Conservation (phyloP, 345 rosid species). For the Syzygium aromaticum region DNA sequence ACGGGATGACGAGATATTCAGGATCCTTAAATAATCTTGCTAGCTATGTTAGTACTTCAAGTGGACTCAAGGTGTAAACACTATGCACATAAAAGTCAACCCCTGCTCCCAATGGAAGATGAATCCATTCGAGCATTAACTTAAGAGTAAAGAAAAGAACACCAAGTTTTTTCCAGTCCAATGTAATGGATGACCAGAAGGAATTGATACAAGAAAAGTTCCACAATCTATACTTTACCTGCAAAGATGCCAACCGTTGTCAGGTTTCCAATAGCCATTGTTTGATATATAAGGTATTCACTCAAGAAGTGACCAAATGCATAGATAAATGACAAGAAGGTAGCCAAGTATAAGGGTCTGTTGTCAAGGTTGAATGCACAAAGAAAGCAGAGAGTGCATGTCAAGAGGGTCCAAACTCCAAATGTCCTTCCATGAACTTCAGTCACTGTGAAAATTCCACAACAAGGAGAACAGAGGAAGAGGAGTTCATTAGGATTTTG, state of each 20-base stretch:
- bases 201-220: background rate
- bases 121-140: background rate
- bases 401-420: constrained; percentile 94
- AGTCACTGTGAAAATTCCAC: constrained; percentile 49
- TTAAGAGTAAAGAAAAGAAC: background rate
- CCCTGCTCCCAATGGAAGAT: background rate
- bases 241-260: constrained; percentile 79
- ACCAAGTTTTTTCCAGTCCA: background rate
- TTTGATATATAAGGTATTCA: constrained; percentile 64
- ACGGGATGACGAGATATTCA: background rate
- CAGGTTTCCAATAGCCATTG: constrained; percentile 72
- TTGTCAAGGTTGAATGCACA: constrained; percentile 87
- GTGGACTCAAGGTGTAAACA: background rate
- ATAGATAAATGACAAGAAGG: constrained; percentile 76
- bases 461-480: background rate
- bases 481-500: background rate
- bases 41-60: background rate
- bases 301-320: constrained; percentile 84
- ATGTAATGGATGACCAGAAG: background rate
- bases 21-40: background rate
- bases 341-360: constrained; percentile 71
- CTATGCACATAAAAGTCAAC: background rate
- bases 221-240: constrained; percentile 24
- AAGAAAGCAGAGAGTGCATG: constrained; percentile 87
- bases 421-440: constrained; percentile 97